phyloP scores from a whole-genome alignment of 2,329 filamentous ascomycete genomes.

The Calonectria leucothoes region DNA sequence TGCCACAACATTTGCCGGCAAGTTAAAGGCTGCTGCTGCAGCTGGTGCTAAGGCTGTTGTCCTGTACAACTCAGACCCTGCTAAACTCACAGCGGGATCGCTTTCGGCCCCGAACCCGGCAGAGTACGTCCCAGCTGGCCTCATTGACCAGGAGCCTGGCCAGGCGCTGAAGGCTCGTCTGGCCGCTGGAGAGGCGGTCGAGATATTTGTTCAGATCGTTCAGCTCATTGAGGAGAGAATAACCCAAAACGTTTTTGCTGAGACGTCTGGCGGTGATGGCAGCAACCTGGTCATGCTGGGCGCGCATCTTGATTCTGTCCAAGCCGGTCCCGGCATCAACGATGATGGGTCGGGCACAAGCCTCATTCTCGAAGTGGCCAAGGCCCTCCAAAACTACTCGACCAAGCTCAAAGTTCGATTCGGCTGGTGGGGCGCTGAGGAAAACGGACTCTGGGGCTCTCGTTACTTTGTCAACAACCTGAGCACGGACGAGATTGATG shows the following conservation, averaged over 20 bases:
- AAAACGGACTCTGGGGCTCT: conserved; percentile 52
- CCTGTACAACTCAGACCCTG: conserved; percentile 45
- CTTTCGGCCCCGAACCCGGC: conserved; percentile 41
- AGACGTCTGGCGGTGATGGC: conserved; percentile 57
- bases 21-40: conserved; percentile 42
- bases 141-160: conserved; percentile 46
- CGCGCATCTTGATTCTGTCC: conserved; percentile 57
- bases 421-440: conserved; percentile 59
- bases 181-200: conserved; percentile 46
- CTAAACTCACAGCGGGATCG: conserved; percentile 45
- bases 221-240: conserved; percentile 51
- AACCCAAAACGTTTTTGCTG: conserved; percentile 58
- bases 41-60: conserved; percentile 46
- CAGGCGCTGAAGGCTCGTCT: conserved; percentile 44
- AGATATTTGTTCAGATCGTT: conserved; percentile 49
- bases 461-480: conserved; percentile 52
- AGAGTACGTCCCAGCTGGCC: conserved; percentile 42
- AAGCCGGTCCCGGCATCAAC: conserved; percentile 58
- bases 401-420: conserved; percentile 54
- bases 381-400: conserved; percentile 49
- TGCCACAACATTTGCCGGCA: conserved; percentile 45
- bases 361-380: conserved; percentile 54
- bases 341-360: conserved; percentile 58
- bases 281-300: conserved; percentile 56
- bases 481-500: conserved; percentile 43